phyloP scores from a whole-genome alignment of 192 early-diverging fungal species.

The Entomortierella parvispora region DNA sequence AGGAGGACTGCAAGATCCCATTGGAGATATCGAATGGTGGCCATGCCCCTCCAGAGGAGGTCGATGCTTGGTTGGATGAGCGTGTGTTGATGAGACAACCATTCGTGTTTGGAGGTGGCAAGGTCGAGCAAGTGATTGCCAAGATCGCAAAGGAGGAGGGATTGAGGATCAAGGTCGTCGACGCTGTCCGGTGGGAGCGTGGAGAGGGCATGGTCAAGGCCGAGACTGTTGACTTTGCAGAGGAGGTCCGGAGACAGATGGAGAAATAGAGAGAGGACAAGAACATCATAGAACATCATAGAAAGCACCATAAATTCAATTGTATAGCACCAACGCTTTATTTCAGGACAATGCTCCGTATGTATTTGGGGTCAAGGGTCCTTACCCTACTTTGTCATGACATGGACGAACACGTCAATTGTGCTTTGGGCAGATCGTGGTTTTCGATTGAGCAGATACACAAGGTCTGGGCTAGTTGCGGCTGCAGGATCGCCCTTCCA shows the following conservation, averaged over 20 bases:
- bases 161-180: slow-evolving; percentile 66
- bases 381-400: too few relatives aligned
- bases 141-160: slow-evolving; percentile 57
- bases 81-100: slow-evolving; percentile 75
- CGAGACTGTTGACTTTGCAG: slow-evolving; percentile 76
- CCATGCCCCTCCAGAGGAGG: slow-evolving; percentile 54
- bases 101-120: slow-evolving; percentile 82
- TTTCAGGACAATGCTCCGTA: too few relatives aligned
- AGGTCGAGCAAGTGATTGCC: slow-evolving; percentile 71
- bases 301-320: neutral
- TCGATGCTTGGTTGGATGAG: slow-evolving; percentile 57
- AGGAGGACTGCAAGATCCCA: slow-evolving; percentile 52
- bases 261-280: slow-evolving; percentile 16
- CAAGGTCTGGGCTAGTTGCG: too few relatives aligned
- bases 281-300: neutral
- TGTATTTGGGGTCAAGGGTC: too few relatives aligned
- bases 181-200: slow-evolving; percentile 82
- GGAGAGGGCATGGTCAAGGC: slow-evolving; percentile 90
- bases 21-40: slow-evolving; percentile 54
- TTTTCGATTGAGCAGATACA: too few relatives aligned
- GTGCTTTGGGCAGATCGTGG: too few relatives aligned
- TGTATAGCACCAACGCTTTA: too few relatives aligned
- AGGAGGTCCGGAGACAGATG: slow-evolving; percentile 71
- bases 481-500: too few relatives aligned
- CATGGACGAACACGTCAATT: too few relatives aligned